Percentiles rank a stretch among this genome's conserved stretches.
These are phyloP conservation scores for Aspergillus piperis DNA, from an alignment of 2,329 filamentous ascomycete species.

Conservation along the genomic window DNA sequence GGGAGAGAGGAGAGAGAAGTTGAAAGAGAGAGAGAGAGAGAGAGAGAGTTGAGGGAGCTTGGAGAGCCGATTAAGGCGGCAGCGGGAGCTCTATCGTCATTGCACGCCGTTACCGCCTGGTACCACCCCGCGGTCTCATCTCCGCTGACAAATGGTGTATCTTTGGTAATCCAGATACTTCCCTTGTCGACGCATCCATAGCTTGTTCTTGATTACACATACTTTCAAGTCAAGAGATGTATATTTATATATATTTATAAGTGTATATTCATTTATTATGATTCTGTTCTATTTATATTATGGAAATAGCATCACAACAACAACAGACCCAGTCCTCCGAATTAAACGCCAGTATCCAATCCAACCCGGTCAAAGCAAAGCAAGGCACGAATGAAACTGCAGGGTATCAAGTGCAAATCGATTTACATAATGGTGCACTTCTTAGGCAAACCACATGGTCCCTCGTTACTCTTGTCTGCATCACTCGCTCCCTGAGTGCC, in stretches of 20 bases:
- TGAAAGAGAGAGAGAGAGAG: neutral
- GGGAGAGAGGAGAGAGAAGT: neutral
- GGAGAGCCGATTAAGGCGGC: constrained; percentile 16
- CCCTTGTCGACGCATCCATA: no score
- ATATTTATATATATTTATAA: neutral
- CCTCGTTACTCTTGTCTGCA: constrained; percentile 53
- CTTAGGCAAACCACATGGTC: constrained; percentile 73
- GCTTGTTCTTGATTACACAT: neutral
- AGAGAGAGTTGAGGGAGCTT: constrained; percentile 2
- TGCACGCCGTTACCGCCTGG: constrained; percentile 5
- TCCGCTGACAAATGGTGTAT: neutral
- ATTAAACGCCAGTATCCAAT: constrained; percentile 16
- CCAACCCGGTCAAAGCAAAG: constrained; percentile 15
- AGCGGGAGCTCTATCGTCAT: constrained; percentile 31
- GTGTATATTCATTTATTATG: neutral
- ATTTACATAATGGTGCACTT: constrained; percentile 70
- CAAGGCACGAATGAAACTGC: constrained; percentile 6
- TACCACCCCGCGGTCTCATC: constrained; percentile 9
- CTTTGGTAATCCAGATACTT: constrained; percentile 10
- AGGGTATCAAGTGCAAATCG: constrained; percentile 13
- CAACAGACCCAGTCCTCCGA: neutral
- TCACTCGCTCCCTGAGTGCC: constrained; percentile 38
- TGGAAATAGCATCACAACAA: constrained; percentile 1
- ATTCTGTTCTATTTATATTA: constrained; percentile 7
- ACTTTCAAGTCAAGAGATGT: no score